Evolutionary conservation across 2,329 filamentous ascomycete species (phyloP), one percentile per base, ranked within the genome.

Genomic region (Arthrobotrys sinensis): DNA sequence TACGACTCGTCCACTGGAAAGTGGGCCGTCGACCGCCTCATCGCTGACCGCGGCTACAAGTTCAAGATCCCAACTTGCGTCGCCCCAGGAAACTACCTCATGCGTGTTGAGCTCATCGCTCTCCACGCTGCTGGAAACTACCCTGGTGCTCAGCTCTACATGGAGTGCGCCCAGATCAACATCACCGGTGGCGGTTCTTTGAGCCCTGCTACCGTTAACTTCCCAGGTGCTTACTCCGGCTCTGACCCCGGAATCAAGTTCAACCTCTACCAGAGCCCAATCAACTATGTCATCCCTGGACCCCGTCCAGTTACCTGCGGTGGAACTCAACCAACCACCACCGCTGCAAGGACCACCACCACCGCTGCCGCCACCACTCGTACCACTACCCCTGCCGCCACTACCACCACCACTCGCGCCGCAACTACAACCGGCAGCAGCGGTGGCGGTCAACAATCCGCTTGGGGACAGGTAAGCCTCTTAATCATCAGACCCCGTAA

Each of bases 11-110:
- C 83, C 46, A 83, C 81, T 70, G 84, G 84, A 28, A 83, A 84
- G 68, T 88, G 86, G 86, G 86, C 85, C 32, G 86, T 88, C 46
- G 86, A 88, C 82, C 83, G 85, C 78, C 85, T 88, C 84, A 87
- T 87, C 80, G 79, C 82, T 50, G 85, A 85, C 82, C 75, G 84
- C 24, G 86, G 86, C 69, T 85, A 85, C 81, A 84, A 86, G 80
- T 81, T 85, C 52, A 84, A 82, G 0, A 83, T 85, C 43, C 84
- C 84, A 21, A 72, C 62, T 32, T 80, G 78, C 40, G 45, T 80
- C 64, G 83, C 83, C 0, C 80, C 83, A 0, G 84, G 84, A 28
- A 83, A 85, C 67, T 77, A 80, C 78, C 63, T 81, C 12, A 80
- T 81, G 80, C 71, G 80, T 12, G 79, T 81, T 32, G 79, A 80